Evolutionary conservation across 2,329 filamentous ascomycete species (phyloP).

Genomic region (Nemania bipapillata): DNA sequence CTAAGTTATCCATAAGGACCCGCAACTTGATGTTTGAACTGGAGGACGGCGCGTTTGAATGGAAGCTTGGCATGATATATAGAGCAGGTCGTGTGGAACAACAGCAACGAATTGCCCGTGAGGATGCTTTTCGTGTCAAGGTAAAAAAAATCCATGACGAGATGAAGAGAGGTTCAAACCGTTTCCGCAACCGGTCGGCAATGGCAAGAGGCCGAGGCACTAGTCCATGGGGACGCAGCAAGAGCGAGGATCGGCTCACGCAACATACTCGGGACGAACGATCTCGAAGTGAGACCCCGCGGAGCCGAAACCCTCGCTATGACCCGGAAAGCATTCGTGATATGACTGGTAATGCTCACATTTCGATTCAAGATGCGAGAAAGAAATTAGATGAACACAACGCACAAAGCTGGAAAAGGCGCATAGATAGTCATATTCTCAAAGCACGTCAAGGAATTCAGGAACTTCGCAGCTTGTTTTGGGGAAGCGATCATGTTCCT

Average conservation of each 20-base stretch:
- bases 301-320: slow-evolving; percentile 70
- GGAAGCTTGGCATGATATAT: slow-evolving; percentile 95
- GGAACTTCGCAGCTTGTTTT: slow-evolving; percentile 82
- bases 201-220: slow-evolving; percentile 55
- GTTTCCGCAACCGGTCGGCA: slow-evolving; percentile 66
- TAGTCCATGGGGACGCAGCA: slow-evolving; percentile 61
- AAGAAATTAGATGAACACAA: slow-evolving; percentile 81
- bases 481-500: slow-evolving; percentile 81
- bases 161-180: slow-evolving; percentile 63
- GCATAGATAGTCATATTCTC: slow-evolving; percentile 80
- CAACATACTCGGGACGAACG: slow-evolving; percentile 46
- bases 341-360: slow-evolving; percentile 76
- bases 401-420: slow-evolving; percentile 88
- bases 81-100: slow-evolving; percentile 88
- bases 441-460: slow-evolving; percentile 78
- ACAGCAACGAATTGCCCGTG: slow-evolving; percentile 85
- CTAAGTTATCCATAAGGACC: slow-evolving; percentile 83
- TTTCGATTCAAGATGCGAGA: slow-evolving; percentile 80
- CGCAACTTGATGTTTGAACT: slow-evolving; percentile 88
- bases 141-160: slow-evolving; percentile 83
- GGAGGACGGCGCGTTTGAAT: slow-evolving; percentile 96
- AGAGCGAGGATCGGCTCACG: slow-evolving; percentile 64
- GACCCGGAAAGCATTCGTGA: slow-evolving; percentile 78
- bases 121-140: slow-evolving; percentile 90
- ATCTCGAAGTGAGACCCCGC: slow-evolving; percentile 51